Evolutionary conservation across 495 filamentous ascomycete genomes (phyloP), one percentile per base, ranked within the genome.

Genomic region (Trichoderma erinaceum): DNA sequence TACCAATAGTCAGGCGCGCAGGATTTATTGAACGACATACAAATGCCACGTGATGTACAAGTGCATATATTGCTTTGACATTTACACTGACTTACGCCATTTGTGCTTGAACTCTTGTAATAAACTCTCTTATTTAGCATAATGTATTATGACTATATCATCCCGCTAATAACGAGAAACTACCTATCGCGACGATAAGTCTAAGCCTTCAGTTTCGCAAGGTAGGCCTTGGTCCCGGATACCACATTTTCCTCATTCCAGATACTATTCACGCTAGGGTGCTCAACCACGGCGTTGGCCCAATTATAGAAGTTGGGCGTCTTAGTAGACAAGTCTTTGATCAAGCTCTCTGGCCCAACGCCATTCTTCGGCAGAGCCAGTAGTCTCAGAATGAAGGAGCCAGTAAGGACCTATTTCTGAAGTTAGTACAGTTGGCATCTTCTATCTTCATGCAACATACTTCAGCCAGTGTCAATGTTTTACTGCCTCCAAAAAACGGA

Each of bases 401-500:
- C 91, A 0, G 85, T 86, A 56, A 88, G 80, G 43, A 88, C 85
- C 87, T 87, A 67, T 58, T 13, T 4, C 16, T 21, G n/a, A 63
- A 63, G 23, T 38, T 23, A 32, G 66, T 16, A 41, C 10, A 0
- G 4, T 23, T 64, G 15, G 4, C 66, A 67, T 18, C 43, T 46
- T 15, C 23, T 13, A 43, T 12, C 29, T 32, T 50, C 38, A 41
- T 15, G 43, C 48, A 18, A 68, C 81, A 69, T 78, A 92, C 92
- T 86, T 96, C 92, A 16, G 86, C 92, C 38, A 92, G 77, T 2
- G 91, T 94, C 43, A 94, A 71, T 73, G 84, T 88, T 65, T 88
- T 80, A 67, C 86, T 89, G 0, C 92, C 92, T n/a, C 88, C 89
- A 78, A 95, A 97, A 79, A 89, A 96, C 0, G 92, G 92, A 0